These are phyloP conservation scores for Fraxinus cuspidata DNA, from an alignment of 257 asterid genomes.

Conservation along the genomic window DNA sequence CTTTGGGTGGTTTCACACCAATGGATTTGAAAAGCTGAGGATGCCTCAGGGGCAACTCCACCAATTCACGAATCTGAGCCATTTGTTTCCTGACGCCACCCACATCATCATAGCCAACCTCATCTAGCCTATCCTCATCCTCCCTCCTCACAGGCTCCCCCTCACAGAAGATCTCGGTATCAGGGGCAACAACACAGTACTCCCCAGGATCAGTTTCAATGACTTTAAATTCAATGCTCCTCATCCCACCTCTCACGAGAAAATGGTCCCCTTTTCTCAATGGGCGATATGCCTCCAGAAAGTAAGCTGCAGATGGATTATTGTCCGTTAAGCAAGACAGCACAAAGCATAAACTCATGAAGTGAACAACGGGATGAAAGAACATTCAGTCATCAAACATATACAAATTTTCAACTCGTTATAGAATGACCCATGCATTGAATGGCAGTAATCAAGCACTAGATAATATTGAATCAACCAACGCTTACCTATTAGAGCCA, in stretches of 20 bases:
- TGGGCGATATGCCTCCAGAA: constrained; percentile 54
- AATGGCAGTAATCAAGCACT: background rate
- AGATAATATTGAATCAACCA: background rate
- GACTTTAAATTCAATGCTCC: constrained; percentile 56
- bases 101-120: constrained; percentile 59
- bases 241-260: constrained; percentile 60
- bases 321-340: background rate
- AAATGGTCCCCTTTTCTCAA: constrained; percentile 58
- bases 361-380: background rate
- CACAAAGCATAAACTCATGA: background rate
- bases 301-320: constrained; percentile 41
- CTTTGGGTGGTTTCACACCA: constrained; percentile 62
- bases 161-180: constrained; percentile 61
- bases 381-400: background rate
- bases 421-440: background rate
- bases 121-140: constrained; percentile 56
- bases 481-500: background rate
- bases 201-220: constrained; percentile 59
- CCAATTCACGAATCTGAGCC: constrained; percentile 61
- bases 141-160: constrained; percentile 61
- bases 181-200: constrained; percentile 61
- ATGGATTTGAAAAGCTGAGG: constrained; percentile 63
- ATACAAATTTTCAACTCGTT: background rate
- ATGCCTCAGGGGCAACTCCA: constrained; percentile 56
- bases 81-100: constrained; percentile 62